Evolutionary conservation across 257 asterid genomes (phyloP).

Genomic region (Verbena officinalis): DNA sequence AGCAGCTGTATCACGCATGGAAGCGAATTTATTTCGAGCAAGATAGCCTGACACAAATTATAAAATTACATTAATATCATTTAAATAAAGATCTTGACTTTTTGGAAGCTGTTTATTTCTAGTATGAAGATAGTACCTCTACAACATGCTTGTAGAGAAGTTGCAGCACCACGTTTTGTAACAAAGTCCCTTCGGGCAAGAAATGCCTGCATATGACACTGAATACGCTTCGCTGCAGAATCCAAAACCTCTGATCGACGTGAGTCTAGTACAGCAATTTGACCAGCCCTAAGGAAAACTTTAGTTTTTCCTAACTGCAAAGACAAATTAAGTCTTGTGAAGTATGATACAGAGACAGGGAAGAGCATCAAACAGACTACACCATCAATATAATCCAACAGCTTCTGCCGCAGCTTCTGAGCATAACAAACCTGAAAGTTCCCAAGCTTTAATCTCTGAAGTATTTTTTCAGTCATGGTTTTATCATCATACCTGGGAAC

Average conservation of each 20-base stretch:
- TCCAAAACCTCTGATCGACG: slow-evolving; percentile 92
- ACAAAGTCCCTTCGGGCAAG: slow-evolving; percentile 69
- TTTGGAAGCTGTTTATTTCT: no score
- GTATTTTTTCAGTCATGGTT: slow-evolving; percentile 76
- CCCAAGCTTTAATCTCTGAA: slow-evolving; percentile 77
- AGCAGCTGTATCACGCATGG: slow-evolving; percentile 67
- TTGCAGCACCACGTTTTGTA: slow-evolving; percentile 59
- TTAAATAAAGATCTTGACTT: neutral
- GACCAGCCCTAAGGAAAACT: slow-evolving; percentile 97
- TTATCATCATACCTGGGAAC: slow-evolving; percentile 86
- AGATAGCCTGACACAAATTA: slow-evolving; percentile 62
- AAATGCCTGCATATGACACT: slow-evolving; percentile 71
- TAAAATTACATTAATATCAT: slow-evolving; percentile 16
- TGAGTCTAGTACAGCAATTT: slow-evolving; percentile 85
- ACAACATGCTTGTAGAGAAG: slow-evolving; percentile 81
- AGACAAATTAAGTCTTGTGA: slow-evolving; percentile 19
- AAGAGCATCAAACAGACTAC: slow-evolving; percentile 23
- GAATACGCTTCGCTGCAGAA: slow-evolving; percentile 83
- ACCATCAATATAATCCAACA: slow-evolving; percentile 2
- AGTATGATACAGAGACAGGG: slow-evolving; percentile 13
- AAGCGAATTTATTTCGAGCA: slow-evolving; percentile 54
- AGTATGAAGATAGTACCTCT: slow-evolving; percentile 58
- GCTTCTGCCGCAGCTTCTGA: slow-evolving; percentile 15
- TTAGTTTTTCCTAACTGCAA: slow-evolving; percentile 90
- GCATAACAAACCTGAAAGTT: slow-evolving; percentile 83